A percentile compares a stretch with the other conserved stretches of the same genome.
Evolutionary conservation across 768 basidiomycete species (phyloP).

Genomic region (Agaricus sinodeliciosus): DNA sequence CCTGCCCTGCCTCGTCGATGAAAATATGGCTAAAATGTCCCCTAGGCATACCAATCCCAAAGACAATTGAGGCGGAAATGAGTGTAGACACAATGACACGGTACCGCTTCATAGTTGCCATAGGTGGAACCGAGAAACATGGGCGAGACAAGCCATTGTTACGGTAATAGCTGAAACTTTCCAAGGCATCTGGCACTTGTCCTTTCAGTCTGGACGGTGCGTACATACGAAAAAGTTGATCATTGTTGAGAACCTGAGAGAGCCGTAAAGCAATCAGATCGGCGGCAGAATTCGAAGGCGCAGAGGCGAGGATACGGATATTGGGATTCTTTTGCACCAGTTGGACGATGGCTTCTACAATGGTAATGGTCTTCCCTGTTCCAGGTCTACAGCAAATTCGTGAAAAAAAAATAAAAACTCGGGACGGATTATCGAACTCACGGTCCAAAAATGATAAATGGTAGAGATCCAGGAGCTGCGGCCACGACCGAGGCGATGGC

Average conservation of each 20-base stretch:
- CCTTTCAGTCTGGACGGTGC: conserved; percentile 41
- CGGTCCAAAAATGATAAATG: conserved; percentile 62
- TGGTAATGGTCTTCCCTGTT: conserved; percentile 63
- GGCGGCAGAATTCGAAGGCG: conserved; percentile 62
- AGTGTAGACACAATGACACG: conserved; percentile 60
- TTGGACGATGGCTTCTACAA: conserved; percentile 54
- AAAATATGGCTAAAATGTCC: conserved; percentile 68
- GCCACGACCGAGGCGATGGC: conserved; percentile 42
- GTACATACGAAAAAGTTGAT: conserved; percentile 49
- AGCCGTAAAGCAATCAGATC: conserved; percentile 51
- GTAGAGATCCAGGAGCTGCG: conserved; percentile 37
- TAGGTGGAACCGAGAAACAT: conserved; percentile 32
- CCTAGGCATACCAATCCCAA: conserved; percentile 47
- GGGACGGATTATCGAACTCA: conserved; percentile 23
- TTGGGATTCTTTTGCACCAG: conserved; percentile 30
- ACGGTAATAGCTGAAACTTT: conserved; percentile 26
- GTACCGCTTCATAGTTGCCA: conserved; percentile 33
- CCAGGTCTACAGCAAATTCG: conserved; percentile 36
- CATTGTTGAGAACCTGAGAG: conserved; percentile 16
- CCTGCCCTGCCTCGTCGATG: conserved; percentile 68
- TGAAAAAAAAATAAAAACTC: background rate
- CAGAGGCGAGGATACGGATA: conserved; percentile 49
- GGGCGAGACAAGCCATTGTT: conserved; percentile 20
- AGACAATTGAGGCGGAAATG: conserved; percentile 49
- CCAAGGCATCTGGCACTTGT: conserved; percentile 39